Conservation (phyloP, 148 eudicot species). For the Camellia lanceoleosa region DNA sequence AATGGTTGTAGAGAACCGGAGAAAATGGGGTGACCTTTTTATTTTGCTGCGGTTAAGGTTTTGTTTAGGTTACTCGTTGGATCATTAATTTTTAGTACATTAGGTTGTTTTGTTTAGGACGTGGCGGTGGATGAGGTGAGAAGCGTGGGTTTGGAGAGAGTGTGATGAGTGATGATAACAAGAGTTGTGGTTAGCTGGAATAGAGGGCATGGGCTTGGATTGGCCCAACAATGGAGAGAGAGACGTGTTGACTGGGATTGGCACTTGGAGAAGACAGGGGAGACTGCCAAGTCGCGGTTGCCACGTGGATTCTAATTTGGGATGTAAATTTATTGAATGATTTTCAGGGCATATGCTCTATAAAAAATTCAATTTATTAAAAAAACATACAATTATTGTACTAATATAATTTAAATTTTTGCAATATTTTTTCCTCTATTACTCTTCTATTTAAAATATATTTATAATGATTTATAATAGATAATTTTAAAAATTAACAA, state of each 20-base stretch:
- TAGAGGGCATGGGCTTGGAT: background rate
- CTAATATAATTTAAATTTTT: too few species aligned
- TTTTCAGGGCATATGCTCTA: background rate
- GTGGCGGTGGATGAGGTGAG: background rate
- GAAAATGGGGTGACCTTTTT: background rate
- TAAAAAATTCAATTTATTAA: too few species aligned
- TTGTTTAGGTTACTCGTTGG: background rate
- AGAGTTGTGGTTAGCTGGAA: background rate
- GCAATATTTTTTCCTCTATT: too few species aligned
- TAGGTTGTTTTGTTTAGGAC: background rate
- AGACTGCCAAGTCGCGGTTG: background rate
- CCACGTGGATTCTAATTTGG: too few species aligned
- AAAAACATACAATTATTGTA: too few species aligned
- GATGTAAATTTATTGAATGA: background rate
- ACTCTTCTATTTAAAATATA: too few species aligned
- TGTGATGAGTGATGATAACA: background rate
- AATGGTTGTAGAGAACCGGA: background rate
- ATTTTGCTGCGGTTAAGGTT: background rate
- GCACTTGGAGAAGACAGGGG: background rate
- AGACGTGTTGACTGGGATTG: slow-evolving; percentile 10
- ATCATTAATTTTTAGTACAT: background rate
- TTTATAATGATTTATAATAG: too few species aligned
- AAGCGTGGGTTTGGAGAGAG: background rate
- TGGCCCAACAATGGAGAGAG: background rate
- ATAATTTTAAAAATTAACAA: too few species aligned